Percentiles rank a stretch among this genome's conserved stretches.
Conservation (phyloP, 345 rosid genomes). For the Corymbia maculata region DNA sequence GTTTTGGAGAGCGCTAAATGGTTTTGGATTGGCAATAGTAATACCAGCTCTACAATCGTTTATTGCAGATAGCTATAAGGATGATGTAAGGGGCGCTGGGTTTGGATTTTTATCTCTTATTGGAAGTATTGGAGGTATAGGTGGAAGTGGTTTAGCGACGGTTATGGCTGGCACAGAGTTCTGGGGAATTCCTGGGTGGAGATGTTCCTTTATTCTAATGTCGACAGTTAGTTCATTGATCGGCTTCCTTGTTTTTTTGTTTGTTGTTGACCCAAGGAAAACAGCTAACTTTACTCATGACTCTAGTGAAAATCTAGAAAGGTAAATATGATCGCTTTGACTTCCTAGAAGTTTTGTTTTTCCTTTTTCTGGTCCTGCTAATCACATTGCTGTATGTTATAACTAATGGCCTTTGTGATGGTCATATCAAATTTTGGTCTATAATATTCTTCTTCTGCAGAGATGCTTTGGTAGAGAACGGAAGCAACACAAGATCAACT, state of each 20-base stretch:
- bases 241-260: slow-evolving; percentile 69
- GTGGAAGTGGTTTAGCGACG: slow-evolving; percentile 92
- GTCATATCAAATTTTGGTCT: not conserved
- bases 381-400: not conserved
- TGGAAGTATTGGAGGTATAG: slow-evolving; percentile 82
- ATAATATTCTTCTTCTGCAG: slow-evolving; percentile 18
- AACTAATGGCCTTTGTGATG: not conserved
- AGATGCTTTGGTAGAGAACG: slow-evolving; percentile 40
- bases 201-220: slow-evolving; percentile 87
- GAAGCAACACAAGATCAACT: slow-evolving; percentile 22
- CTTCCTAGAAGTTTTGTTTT: not conserved
- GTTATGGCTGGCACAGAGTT: slow-evolving; percentile 82
- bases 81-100: slow-evolving; percentile 79
- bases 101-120: slow-evolving; percentile 76
- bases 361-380: not conserved
- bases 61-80: slow-evolving; percentile 87
- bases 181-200: slow-evolving; percentile 87
- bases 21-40: slow-evolving; percentile 90
- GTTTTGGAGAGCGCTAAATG: slow-evolving; percentile 92
- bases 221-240: slow-evolving; percentile 63
- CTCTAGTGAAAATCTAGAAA: slow-evolving; percentile 5
- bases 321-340: slow-evolving; percentile 10
- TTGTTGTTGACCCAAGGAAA: slow-evolving; percentile 66
- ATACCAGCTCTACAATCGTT: slow-evolving; percentile 96
- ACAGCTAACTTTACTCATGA: not conserved